Percentiles rank a stretch among this genome's conserved stretches.
phyloP scores from a whole-genome alignment of 164 flowering plant genomes.

The Aristolochia fimbriata region DNA sequence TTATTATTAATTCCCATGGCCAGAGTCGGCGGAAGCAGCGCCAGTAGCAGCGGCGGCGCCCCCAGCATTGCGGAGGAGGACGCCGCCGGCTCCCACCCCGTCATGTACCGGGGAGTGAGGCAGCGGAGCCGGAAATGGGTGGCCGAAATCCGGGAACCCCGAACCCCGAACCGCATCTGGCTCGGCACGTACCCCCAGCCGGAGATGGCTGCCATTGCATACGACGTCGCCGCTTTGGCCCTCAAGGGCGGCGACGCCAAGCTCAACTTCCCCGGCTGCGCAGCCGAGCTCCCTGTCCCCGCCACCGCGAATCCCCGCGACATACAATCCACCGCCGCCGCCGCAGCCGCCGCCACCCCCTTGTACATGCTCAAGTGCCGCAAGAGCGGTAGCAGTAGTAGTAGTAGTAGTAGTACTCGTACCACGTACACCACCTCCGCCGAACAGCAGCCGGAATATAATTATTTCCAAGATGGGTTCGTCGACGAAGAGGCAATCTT shows the following conservation, averaged over 20 bases:
- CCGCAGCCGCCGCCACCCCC: neutral
- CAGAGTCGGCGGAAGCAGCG: no score
- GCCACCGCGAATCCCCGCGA: neutral
- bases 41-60: no score
- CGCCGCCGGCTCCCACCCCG: slow-evolving; percentile 24
- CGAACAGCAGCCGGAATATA: neutral
- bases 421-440: neutral
- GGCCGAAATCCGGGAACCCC: slow-evolving; percentile 64
- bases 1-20: no score
- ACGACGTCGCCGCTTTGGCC: slow-evolving; percentile 62
- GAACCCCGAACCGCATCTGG: slow-evolving; percentile 56
- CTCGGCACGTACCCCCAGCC: slow-evolving; percentile 50
- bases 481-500: slow-evolving; percentile 64
- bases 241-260: slow-evolving; percentile 49
- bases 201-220: slow-evolving; percentile 69
- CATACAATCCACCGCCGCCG: neutral
- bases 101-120: slow-evolving; percentile 52
- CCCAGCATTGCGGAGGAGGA: no score
- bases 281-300: slow-evolving; percentile 7
- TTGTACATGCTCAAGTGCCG: neutral
- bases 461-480: slow-evolving; percentile 15
- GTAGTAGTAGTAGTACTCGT: no score
- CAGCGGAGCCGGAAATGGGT: slow-evolving; percentile 52
- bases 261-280: slow-evolving; percentile 68
- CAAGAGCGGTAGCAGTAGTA: neutral